Base-by-base conservation (phyloP, 352 stramenopile species). In the Nothophytophthora sp. region DNA sequence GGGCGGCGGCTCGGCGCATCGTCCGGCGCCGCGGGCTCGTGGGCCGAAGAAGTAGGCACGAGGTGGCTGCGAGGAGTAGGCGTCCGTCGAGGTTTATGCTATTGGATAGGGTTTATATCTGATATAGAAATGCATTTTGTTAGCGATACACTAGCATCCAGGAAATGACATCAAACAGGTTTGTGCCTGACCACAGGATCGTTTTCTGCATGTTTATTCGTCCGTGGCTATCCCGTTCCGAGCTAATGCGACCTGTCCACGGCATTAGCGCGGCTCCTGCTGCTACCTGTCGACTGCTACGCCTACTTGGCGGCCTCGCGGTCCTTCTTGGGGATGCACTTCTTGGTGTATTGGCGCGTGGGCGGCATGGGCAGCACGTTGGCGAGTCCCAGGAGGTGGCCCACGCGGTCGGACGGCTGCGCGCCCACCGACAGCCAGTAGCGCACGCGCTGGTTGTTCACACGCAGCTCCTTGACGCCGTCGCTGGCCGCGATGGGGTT, bases 401-500 rank as follows among this genome's bases (percentile, higher is more conserved):
- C 66, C 38, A 93, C 85, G 50, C 85, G 85, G 67, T 95, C 85
- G 41, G 81, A 93, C 8, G 85, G 85, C 69, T 95, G 85, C 40
- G 85, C 85, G 50, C 85, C 85, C 29, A 95, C 85, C 28, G 82
- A 93, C 52, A 95, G 79, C 82, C 85, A 95, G 72, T 95, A 93
- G 46, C 75, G 77, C 35, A 95, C 78, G 48, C 85, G 81, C 55
- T 93, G 82, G 66, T 64, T 90, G 76, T 93, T 93, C 27, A 95
- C 77, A 52, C 83, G 85, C 45, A 95, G 68, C 55, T 95, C 82
- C 68, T 95, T 95, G 47, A 95, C 80, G 48, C 85, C 85, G 42
- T 93, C 83, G 35, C 58, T 73, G 35, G 80, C 85, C 12, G 85
- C 85, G 48, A 95, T 89, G 28, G 85, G 85, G 70, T 93, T 93